phyloP scores from a whole-genome alignment of 108 stramenopile genomes.

The Nannochloropsis gaditana region DNA sequence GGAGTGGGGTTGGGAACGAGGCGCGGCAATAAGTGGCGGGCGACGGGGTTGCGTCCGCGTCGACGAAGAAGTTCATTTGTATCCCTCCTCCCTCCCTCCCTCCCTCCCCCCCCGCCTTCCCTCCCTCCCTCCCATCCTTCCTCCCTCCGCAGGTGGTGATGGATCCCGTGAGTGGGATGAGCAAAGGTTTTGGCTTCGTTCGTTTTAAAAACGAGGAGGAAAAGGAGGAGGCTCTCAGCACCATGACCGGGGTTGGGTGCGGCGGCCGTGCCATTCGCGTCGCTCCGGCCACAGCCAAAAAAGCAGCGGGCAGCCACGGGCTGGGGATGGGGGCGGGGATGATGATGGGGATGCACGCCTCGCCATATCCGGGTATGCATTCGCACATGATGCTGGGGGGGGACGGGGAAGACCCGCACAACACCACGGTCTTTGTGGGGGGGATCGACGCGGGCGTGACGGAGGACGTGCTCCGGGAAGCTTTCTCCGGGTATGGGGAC shows the following conservation, averaged over 20 bases:
- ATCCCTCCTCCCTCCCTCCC: too few species aligned
- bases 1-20: not conserved
- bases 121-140: constrained; percentile 3
- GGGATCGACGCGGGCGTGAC: constrained; percentile 43
- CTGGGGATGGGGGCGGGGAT: not conserved
- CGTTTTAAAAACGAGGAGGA: constrained; percentile 45
- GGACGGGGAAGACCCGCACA: constrained; percentile 43
- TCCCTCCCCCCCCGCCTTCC: not conserved
- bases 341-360: not conserved
- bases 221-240: constrained; percentile 42
- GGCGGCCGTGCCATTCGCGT: constrained; percentile 49
- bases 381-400: not conserved
- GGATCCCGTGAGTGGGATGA: not conserved
- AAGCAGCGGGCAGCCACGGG: not conserved
- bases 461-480: constrained; percentile 45
- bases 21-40: not conserved
- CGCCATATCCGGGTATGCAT: not conserved
- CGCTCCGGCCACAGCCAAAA: constrained; percentile 41
- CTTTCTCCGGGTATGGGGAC: constrained; percentile 39
- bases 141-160: constrained; percentile 19
- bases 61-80: too few species aligned
- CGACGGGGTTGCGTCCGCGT: too few species aligned
- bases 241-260: constrained; percentile 46
- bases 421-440: constrained; percentile 51
- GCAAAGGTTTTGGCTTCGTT: constrained; percentile 53